Evolutionary conservation across 805 yeast species (phyloP).

Genomic region (Helenozyma baotianmanensis): DNA sequence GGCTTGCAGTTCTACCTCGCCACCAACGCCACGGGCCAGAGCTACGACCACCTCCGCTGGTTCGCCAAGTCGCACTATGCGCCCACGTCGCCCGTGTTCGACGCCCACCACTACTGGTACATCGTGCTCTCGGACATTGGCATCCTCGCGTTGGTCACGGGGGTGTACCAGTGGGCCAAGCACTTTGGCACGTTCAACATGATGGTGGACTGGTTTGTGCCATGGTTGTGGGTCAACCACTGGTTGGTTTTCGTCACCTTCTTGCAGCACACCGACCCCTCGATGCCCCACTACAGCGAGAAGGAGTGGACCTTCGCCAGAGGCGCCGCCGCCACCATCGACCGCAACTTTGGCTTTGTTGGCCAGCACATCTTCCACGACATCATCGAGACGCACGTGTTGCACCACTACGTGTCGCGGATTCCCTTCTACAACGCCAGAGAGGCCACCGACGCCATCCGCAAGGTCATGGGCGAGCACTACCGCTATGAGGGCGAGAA

Average conservation of each 20-base stretch:
- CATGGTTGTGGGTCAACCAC: conserved; percentile 58
- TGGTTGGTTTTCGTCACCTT: conserved; percentile 63
- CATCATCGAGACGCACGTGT: conserved; percentile 54
- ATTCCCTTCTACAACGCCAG: conserved; percentile 55
- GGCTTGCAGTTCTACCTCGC: conserved; percentile 50
- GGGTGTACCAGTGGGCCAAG: conserved; percentile 50
- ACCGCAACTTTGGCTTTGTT: conserved; percentile 55
- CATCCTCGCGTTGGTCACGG: conserved; percentile 38
- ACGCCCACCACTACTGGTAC: conserved; percentile 50
- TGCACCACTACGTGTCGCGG: conserved; percentile 52
- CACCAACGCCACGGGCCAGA: conserved; percentile 56
- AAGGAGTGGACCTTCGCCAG: conserved; percentile 59
- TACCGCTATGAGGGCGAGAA: conserved; percentile 47
- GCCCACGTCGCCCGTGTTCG: conserved; percentile 54
- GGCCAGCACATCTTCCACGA: conserved; percentile 57
- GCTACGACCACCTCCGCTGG: conserved; percentile 31
- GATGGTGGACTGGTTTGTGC: conserved; percentile 52
- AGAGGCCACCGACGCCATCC: conserved; percentile 49
- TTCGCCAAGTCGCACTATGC: conserved; percentile 48
- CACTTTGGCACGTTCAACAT: conserved; percentile 46
- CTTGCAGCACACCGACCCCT: conserved; percentile 58
- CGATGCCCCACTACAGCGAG: conserved; percentile 55
- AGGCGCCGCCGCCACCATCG: conserved; percentile 66
- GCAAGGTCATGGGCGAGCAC: conserved; percentile 49
- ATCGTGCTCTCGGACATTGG: conserved; percentile 55